A percentile compares a stretch with the other conserved stretches of the same genome.
phyloP scores from a whole-genome alignment of 1,139 yeast species.

The Protomyces lactucae-debilis region DNA sequence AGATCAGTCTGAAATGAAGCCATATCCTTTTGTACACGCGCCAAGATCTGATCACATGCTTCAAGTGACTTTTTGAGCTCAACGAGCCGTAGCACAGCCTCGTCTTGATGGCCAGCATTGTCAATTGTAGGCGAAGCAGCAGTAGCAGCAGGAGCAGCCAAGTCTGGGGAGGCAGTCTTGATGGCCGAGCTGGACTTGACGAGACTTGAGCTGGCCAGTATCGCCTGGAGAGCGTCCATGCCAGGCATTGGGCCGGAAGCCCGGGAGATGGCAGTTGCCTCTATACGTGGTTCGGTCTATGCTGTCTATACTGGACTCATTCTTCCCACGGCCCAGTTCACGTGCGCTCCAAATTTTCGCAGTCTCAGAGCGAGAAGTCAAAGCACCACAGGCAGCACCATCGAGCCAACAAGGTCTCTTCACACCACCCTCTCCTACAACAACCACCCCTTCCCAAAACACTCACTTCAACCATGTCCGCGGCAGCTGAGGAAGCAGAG shows the following conservation, averaged over 20 bases:
- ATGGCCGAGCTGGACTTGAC: neutral
- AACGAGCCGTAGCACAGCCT: conserved; percentile 10
- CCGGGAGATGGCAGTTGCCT: too few species aligned
- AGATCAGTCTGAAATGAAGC: conserved; percentile 55
- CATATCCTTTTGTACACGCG: conserved; percentile 44
- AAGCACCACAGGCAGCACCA: too few species aligned
- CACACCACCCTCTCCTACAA: neutral
- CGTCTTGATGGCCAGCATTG: neutral
- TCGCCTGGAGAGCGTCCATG: neutral
- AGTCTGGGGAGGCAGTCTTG: neutral
- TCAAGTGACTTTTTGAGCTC: conserved; percentile 43
- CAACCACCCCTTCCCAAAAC: neutral
- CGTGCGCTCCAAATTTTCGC: too few species aligned
- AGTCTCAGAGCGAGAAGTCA: too few species aligned
- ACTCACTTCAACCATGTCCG: conserved; percentile 9
- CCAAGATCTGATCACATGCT: conserved; percentile 42
- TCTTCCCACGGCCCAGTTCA: too few species aligned
- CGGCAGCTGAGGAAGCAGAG: conserved; percentile 24
- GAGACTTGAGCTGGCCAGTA: neutral
- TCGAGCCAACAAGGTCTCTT: neutral
- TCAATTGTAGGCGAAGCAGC: neutral
- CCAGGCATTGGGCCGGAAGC: neutral
- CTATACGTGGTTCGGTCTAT: too few species aligned
- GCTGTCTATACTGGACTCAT: too few species aligned
- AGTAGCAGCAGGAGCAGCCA: neutral